phyloP scores from a whole-genome alignment of 768 basidiomycete genomes.

The Boletales sp. region DNA sequence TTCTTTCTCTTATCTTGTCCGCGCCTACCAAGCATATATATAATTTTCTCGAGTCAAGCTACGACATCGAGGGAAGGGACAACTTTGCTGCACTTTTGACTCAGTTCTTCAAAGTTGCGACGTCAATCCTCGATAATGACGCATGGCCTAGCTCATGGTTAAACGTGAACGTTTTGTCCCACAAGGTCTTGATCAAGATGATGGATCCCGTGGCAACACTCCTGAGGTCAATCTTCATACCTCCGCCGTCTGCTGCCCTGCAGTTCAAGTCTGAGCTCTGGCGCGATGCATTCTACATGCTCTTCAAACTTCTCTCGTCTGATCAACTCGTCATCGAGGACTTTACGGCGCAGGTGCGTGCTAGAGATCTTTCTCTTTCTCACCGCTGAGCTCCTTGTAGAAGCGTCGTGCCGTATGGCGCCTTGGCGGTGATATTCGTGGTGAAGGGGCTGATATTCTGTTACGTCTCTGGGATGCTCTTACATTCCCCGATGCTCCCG shows the following conservation, averaged over 20 bases:
- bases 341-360: slow-evolving; percentile 81
- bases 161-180: slow-evolving; percentile 84
- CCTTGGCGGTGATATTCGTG: slow-evolving; percentile 92
- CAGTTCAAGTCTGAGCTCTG: slow-evolving; percentile 77
- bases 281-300: slow-evolving; percentile 76
- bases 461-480: slow-evolving; percentile 83
- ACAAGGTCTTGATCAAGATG: slow-evolving; percentile 84
- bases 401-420: slow-evolving; percentile 96
- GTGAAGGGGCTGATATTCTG: slow-evolving; percentile 82
- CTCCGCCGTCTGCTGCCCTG: slow-evolving; percentile 54
- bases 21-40: slow-evolving; percentile 74
- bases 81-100: slow-evolving; percentile 67
- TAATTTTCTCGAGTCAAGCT: slow-evolving; percentile 70
- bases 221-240: slow-evolving; percentile 80
- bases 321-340: slow-evolving; percentile 94
- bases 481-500: slow-evolving; percentile 66
- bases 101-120: slow-evolving; percentile 77
- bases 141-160: slow-evolving; percentile 91
- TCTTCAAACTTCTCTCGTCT: slow-evolving; percentile 82
- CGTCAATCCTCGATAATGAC: slow-evolving; percentile 79
- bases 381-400: slow-evolving; percentile 35
- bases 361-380: neutral
- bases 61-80: slow-evolving; percentile 88
- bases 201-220: slow-evolving; percentile 77
- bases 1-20: slow-evolving; percentile 78